Conservation (phyloP, 139 green algal species). For the Medakamo hakoo region DNA sequence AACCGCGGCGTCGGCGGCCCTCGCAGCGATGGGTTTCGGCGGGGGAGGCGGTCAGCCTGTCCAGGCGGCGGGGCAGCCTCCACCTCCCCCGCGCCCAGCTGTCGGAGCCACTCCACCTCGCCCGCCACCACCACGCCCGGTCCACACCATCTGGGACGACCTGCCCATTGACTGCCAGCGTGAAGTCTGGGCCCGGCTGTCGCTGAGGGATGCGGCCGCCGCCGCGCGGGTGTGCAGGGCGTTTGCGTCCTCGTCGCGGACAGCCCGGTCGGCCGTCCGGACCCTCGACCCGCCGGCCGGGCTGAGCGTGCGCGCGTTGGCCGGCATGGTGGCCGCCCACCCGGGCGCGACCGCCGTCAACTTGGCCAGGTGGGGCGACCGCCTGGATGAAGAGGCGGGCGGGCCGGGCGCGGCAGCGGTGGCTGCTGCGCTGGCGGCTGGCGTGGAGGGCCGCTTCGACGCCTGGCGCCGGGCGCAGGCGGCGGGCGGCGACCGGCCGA, state of each 20-base stretch:
- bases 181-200: constrained; percentile 1
- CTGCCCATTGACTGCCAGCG: constrained; percentile 7
- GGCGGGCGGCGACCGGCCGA: background rate
- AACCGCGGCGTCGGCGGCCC: background rate
- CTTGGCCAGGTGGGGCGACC: background rate
- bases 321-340: constrained; percentile 2
- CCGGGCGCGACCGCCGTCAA: background rate
- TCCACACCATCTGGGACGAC: constrained; percentile 3
- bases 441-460: background rate
- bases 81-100: no score
- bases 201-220: background rate
- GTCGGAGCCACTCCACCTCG: background rate
- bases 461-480: background rate
- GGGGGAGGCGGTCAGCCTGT: background rate
- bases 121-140: background rate
- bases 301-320: background rate
- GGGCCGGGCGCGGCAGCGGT: background rate
- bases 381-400: background rate
- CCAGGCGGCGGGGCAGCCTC: no score
- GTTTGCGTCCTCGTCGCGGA: background rate
- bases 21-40: background rate
- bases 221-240: background rate
- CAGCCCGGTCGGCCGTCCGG: background rate
- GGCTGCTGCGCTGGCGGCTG: background rate
- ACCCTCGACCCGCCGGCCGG: background rate